A percentile compares a stretch with the other conserved stretches of the same genome.
These are phyloP conservation scores for Lactifluus subvellereus DNA, from an alignment of 768 basidiomycete species.

Conservation along the genomic window DNA sequence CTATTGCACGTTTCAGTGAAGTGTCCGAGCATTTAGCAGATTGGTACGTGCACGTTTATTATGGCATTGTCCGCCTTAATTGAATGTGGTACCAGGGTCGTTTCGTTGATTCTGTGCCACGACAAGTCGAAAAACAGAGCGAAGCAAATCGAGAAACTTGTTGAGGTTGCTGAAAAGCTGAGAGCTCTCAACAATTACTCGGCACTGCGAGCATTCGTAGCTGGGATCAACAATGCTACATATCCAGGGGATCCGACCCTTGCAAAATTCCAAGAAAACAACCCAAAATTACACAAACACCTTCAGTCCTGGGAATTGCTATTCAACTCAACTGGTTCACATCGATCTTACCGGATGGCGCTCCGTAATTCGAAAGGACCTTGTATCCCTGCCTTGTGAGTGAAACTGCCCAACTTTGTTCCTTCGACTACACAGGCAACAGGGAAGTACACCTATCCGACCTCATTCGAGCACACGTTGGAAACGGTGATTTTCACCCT, in stretches of 20 bases:
- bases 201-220: conserved; percentile 86
- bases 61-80: conserved; percentile 11
- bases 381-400: conserved; percentile 79
- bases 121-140: conserved; percentile 71
- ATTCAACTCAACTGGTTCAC: conserved; percentile 72
- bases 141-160: conserved; percentile 82
- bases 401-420: conserved; percentile 13
- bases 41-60: conserved; percentile 45
- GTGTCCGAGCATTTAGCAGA: conserved; percentile 80
- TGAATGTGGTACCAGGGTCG: conserved; percentile 55
- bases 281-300: conserved; percentile 66
- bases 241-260: conserved; percentile 73
- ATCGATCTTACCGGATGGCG: conserved; percentile 88
- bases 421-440: conserved; percentile 16
- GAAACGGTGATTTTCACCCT: conserved; percentile 66
- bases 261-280: conserved; percentile 61
- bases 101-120: conserved; percentile 85
- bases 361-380: conserved; percentile 78
- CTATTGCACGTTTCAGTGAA: conserved; percentile 67
- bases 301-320: conserved; percentile 81
- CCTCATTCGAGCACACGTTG: conserved; percentile 80
- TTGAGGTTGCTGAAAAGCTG: conserved; percentile 74
- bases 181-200: conserved; percentile 89
- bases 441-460: conserved; percentile 92
- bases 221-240: conserved; percentile 82